Base-by-base conservation (phyloP, 1,284 basidiomycete species). In the Sanguinoderma infundibulare region DNA sequence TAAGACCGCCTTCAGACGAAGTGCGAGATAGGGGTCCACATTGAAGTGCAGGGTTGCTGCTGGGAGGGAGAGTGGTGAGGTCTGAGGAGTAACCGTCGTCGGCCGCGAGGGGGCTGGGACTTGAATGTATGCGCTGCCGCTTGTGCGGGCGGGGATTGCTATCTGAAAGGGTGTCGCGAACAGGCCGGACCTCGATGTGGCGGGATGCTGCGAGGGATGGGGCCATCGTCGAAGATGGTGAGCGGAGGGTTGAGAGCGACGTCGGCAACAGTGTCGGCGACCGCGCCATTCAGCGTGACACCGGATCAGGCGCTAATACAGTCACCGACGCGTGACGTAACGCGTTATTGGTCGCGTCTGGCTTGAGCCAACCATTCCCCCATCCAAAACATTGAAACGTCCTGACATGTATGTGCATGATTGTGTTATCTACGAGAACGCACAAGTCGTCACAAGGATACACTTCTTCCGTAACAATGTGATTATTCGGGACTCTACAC, bases 101-200 rank as follows among this genome's bases (percentile, higher is more conserved):
- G 14, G 39, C 50, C 47, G n/a, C n/a, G n/a, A 47, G 50, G 38
- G 53, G 6, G 24, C 52, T 39, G 5, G 53, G 26, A 20, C 59
- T 60, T 26, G 63, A 63, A 22, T 70, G 66, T 54, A 67, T 67
- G 59, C 66, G 68, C 30, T 58, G 61, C 52, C 72, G 67, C 47
- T 74, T 74, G 17, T 42, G 30, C 1, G 72, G 72, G 1, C 72
- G 65, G 4, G 68, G 67, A 35, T 71, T 69, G 46, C 61, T 61
- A 53, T 69, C 68, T 0, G 8, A 1, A 5, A 20, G 14, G 34
- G 30, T 17, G 40, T 7, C 24, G 20, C 22, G 17, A 1, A 5
- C 39, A 38, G 28, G 24, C 10, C 28, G 39, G 12, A 2, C 12
- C 3, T 26, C 24, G 10, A 24, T 44, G 10, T 20, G 22, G 12